These are phyloP conservation scores for Metschnikowia matae DNA, from an alignment of 805 yeast species.

Conservation along the genomic window DNA sequence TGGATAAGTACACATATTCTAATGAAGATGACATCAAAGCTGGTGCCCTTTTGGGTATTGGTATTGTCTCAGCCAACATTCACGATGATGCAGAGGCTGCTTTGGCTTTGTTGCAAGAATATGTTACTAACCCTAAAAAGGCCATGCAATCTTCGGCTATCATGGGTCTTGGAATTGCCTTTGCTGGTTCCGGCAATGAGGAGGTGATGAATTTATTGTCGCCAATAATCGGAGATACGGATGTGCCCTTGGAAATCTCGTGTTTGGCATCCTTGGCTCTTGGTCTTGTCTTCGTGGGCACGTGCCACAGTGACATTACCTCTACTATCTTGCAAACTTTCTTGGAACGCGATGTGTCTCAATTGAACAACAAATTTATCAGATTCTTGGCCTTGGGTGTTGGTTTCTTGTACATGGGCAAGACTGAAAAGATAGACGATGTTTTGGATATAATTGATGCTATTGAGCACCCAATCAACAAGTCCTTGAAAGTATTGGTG, in stretches of 20 bases:
- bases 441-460: conserved; percentile 92
- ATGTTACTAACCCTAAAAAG: conserved; percentile 60
- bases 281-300: conserved; percentile 93
- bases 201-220: conserved; percentile 72
- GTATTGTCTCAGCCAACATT: conserved; percentile 85
- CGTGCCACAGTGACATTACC: conserved; percentile 91
- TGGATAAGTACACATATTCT: conserved; percentile 85
- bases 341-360: conserved; percentile 75
- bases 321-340: conserved; percentile 88
- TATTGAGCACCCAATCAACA: conserved; percentile 89
- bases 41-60: conserved; percentile 95
- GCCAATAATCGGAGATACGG: conserved; percentile 79
- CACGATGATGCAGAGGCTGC: conserved; percentile 97
- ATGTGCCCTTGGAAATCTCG: conserved; percentile 70
- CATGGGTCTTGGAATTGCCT: conserved; percentile 88
- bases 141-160: conserved; percentile 76
- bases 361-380: conserved; percentile 80
- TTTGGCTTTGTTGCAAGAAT: conserved; percentile 77
- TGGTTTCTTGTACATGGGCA: conserved; percentile 89
- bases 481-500: conserved; percentile 83
- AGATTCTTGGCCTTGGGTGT: conserved; percentile 88
- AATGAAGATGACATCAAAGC: conserved; percentile 86
- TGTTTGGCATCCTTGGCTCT: conserved; percentile 86
- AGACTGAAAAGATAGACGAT: conserved; percentile 90
- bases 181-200: conserved; percentile 89